Evolutionary conservation across 1,284 basidiomycete genomes (phyloP).

Genomic region (Ceratorhiza oryzae-sativae): DNA sequence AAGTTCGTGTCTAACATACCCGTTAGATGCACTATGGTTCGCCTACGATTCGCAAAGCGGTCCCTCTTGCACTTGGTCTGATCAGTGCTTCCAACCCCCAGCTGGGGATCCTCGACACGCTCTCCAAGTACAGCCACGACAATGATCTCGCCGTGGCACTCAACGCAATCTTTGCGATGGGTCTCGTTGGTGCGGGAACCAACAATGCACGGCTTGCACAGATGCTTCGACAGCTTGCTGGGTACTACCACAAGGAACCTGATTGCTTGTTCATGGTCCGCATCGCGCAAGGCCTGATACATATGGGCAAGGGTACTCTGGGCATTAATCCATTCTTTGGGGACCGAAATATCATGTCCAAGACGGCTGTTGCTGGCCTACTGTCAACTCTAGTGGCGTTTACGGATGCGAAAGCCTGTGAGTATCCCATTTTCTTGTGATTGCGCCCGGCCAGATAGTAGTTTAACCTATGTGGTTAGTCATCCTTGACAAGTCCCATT

Average conservation of each 20-base stretch:
- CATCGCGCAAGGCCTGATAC: constrained; percentile 93
- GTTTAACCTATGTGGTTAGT: constrained; percentile 58
- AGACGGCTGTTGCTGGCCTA: constrained; percentile 90
- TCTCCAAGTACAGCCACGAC: constrained; percentile 99
- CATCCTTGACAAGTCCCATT: constrained; percentile 93
- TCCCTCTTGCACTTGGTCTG: constrained; percentile 96
- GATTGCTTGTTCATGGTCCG: constrained; percentile 98
- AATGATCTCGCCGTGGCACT: constrained; percentile 95
- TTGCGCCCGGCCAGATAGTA: not conserved
- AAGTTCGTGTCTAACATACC: not conserved
- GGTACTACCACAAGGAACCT: constrained; percentile 97
- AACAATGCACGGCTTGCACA: constrained; percentile 98
- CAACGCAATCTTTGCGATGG: constrained; percentile 99
- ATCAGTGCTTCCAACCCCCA: constrained; percentile 96
- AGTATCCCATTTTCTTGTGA: constrained; percentile 54
- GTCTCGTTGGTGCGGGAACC: constrained; percentile 95
- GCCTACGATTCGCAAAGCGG: constrained; percentile 87
- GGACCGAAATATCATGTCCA: constrained; percentile 89
- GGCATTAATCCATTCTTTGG: constrained; percentile 98
- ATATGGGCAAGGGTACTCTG: constrained; percentile 99
- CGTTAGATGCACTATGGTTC: constrained; percentile 97
- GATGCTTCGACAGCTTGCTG: constrained; percentile 95
- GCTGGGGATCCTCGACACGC: constrained; percentile 93
- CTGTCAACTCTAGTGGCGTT: constrained; percentile 90
- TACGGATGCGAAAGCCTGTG: constrained; percentile 91